Conservation (phyloP, 2,329 filamentous ascomycete genomes). For the Clarireedia homoeocarpa region DNA sequence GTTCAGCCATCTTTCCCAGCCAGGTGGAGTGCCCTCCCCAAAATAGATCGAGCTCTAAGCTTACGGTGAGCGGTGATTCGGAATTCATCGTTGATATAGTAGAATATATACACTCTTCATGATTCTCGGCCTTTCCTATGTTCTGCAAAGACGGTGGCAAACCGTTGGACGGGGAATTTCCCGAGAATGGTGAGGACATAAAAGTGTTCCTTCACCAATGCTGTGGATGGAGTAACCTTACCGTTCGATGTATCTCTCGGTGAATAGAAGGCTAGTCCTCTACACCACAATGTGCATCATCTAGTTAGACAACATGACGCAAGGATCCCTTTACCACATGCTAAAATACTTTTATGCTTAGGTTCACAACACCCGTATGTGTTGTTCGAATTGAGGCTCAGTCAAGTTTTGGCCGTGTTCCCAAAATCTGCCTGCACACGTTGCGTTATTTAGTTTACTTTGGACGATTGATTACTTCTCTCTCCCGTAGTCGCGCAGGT, state of each 20-base stretch:
- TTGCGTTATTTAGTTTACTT: neutral
- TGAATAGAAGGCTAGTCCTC: neutral
- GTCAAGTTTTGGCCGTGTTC: neutral
- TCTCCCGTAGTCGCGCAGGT: neutral
- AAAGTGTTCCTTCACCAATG: neutral
- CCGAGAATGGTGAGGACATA: neutral
- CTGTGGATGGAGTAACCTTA: neutral
- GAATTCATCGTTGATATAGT: neutral
- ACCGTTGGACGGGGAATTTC: neutral
- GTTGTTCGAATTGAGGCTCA: conserved; percentile 6
- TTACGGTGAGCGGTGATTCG: neutral
- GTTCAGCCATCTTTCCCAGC: neutral
- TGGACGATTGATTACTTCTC: neutral
- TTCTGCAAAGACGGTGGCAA: neutral
- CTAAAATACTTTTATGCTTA: neutral
- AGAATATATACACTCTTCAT: neutral
- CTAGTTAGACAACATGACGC: neutral
- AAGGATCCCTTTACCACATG: conserved; percentile 1
- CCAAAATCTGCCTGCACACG: neutral
- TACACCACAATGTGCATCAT: conserved; percentile 1
- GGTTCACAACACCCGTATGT: neutral
- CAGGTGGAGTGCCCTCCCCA: neutral
- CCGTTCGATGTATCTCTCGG: neutral
- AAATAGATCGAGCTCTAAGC: neutral
- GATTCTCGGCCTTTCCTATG: neutral